phyloP scores from a whole-genome alignment of 176 grass and related monocot species.

The Aegilops umbellulata region DNA sequence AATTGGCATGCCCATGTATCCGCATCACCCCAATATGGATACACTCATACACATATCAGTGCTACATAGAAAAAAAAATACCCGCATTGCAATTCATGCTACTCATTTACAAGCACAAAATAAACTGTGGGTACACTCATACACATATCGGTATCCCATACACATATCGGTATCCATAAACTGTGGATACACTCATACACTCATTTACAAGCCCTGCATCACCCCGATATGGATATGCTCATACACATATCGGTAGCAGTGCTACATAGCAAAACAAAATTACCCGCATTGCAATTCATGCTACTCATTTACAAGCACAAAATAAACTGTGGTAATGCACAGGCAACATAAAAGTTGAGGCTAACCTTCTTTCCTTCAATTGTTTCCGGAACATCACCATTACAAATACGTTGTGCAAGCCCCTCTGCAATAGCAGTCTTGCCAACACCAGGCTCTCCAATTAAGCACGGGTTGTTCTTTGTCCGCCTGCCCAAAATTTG shows the following conservation, averaged over 20 bases:
- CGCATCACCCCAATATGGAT: not conserved
- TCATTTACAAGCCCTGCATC: no score
- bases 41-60: not conserved
- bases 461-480: conserved; percentile 97
- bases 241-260: not conserved
- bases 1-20: not conserved
- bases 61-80: not conserved
- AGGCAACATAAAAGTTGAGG: not conserved
- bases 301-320: conserved; percentile 13
- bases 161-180: no score
- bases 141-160: no score
- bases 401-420: conserved; percentile 85
- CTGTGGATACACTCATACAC: no score
- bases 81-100: not conserved
- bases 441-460: conserved; percentile 95
- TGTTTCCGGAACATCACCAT: conserved; percentile 95
- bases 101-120: conserved; percentile 5
- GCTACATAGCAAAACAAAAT: not conserved
- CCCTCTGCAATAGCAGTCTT: conserved; percentile 98
- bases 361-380: conserved; percentile 99
- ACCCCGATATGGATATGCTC: no score
- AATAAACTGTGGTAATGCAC: not conserved
- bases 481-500: conserved; percentile 94
- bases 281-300: not conserved
- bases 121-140: not conserved